These are phyloP conservation scores for Conidiobolus incongruus DNA, from an alignment of 371 early-diverging fungal species.

Conservation along the genomic window DNA sequence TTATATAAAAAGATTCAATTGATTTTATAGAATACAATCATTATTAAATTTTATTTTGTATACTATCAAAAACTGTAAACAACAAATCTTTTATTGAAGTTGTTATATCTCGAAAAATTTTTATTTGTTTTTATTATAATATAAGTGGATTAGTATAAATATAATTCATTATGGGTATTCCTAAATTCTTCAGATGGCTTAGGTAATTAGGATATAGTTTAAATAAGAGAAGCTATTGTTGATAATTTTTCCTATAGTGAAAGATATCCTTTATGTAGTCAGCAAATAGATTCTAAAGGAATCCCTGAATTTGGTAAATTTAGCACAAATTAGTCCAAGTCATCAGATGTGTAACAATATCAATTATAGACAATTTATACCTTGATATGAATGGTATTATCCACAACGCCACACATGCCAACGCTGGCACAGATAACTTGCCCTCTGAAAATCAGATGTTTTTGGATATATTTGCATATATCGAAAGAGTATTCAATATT, in stretches of 20 bases:
- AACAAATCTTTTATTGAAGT: no score
- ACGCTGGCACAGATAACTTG: conserved; percentile 49
- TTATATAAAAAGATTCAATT: no score
- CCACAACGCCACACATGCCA: conserved; percentile 95
- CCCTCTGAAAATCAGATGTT: conserved; percentile 87
- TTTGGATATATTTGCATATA: conserved; percentile 81
- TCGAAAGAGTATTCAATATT: conserved; percentile 82
- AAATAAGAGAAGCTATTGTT: neutral
- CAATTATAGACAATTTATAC: conserved; percentile 64
- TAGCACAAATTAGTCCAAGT: neutral
- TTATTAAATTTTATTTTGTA: no score
- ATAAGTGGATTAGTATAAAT: no score
- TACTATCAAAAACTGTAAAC: no score
- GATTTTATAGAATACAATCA: no score
- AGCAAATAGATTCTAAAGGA: conserved; percentile 56
- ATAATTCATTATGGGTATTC: conserved; percentile 42
- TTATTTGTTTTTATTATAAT: neutral
- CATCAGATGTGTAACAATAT: neutral
- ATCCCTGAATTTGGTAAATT: conserved; percentile 86
- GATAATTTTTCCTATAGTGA: conserved; percentile 26
- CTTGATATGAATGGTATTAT: conserved; percentile 99
- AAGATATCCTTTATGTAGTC: conserved; percentile 86
- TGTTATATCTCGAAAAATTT: neutral
- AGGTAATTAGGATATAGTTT: conserved; percentile 15
- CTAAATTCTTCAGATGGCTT: conserved; percentile 85